Evolutionary conservation across 2,329 filamentous ascomycete genomes (phyloP).

Genomic region (Venturia effusa): DNA sequence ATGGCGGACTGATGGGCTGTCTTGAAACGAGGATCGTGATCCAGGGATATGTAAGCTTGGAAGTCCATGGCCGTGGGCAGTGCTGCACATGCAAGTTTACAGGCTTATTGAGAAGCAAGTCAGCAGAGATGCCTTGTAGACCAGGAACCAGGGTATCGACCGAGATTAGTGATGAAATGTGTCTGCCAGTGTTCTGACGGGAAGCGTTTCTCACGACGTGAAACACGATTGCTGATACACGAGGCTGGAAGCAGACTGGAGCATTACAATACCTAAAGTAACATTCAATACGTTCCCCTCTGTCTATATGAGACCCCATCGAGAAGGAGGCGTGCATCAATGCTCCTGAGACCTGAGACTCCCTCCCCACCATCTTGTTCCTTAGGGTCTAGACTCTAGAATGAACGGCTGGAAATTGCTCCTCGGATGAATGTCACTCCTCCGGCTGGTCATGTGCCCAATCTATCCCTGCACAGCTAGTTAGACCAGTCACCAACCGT

Average conservation of each 20-base stretch:
- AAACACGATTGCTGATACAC: background rate
- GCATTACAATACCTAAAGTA: no score
- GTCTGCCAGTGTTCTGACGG: background rate
- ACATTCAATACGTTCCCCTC: no score
- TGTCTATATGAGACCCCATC: background rate
- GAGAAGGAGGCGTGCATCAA: no score
- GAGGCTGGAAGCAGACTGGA: no score
- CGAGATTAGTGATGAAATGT: background rate
- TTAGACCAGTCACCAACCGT: no score
- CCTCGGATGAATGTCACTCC: no score
- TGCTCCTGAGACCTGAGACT: no score
- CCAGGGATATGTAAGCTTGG: background rate
- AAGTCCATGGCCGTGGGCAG: background rate
- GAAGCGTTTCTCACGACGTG: background rate
- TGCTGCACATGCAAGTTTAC: background rate
- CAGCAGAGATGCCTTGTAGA: background rate
- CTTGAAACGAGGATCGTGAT: background rate
- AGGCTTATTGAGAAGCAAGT: background rate
- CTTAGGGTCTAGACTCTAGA: no score
- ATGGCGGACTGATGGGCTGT: background rate
- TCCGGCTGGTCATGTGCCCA: no score
- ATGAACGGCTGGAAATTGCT: no score
- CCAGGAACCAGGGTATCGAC: background rate
- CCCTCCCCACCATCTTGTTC: background rate
- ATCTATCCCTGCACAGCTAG: background rate